Percentiles rank a stretch among this genome's conserved stretches.
phyloP scores from a whole-genome alignment of 495 filamentous ascomycete species.

The Penicillium dipodomyicola region DNA sequence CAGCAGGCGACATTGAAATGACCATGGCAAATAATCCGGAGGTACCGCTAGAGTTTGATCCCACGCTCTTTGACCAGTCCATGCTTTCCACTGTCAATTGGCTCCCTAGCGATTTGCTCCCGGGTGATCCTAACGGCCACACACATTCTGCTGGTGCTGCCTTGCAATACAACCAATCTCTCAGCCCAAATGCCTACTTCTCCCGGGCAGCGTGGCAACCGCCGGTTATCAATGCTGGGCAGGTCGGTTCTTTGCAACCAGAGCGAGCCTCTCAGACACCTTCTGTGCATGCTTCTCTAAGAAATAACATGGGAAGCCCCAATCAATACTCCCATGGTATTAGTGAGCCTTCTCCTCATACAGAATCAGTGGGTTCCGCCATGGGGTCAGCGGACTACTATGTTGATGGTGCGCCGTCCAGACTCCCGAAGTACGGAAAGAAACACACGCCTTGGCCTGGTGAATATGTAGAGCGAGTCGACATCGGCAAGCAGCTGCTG shows the following conservation, averaged over 20 bases:
- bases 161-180: slow-evolving; percentile 22
- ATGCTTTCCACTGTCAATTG: slow-evolving; percentile 38
- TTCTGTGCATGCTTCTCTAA: slow-evolving; percentile 22
- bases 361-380: slow-evolving; percentile 20
- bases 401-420: slow-evolving; percentile 36
- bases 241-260: slow-evolving; percentile 19
- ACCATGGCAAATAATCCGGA: slow-evolving; percentile 25
- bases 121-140: slow-evolving; percentile 14
- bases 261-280: slow-evolving; percentile 25
- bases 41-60: slow-evolving; percentile 24
- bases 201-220: slow-evolving; percentile 33
- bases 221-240: slow-evolving; percentile 23
- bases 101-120: slow-evolving; percentile 32
- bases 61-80: slow-evolving; percentile 27
- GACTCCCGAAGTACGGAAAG: slow-evolving; percentile 33
- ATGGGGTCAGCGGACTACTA: slow-evolving; percentile 37
- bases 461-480: slow-evolving; percentile 16
- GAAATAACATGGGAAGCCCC: slow-evolving; percentile 21
- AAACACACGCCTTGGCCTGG: slow-evolving; percentile 26
- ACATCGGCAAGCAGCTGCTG: slow-evolving; percentile 12
- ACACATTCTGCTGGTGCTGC: slow-evolving; percentile 11
- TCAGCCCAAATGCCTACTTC: slow-evolving; percentile 17
- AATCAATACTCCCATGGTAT: slow-evolving; percentile 18
- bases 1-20: slow-evolving; percentile 21
- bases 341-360: slow-evolving; percentile 23